These are phyloP conservation scores for Tagetes patula DNA, from an alignment of 129 eudicot species.

Conservation along the genomic window DNA sequence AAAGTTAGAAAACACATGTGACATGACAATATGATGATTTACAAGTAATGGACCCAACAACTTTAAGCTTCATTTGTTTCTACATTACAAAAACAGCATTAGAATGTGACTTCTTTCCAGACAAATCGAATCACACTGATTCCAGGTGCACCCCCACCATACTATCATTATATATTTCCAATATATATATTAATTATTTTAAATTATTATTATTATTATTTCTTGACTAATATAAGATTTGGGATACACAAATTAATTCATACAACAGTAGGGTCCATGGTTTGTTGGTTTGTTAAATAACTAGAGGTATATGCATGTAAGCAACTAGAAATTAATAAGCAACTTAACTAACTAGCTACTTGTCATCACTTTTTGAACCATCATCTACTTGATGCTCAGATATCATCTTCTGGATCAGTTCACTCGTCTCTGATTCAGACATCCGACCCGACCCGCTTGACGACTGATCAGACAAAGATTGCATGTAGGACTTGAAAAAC, in stretches of 20 bases:
- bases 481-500: constrained; percentile 60
- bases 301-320: neutral
- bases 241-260: neutral
- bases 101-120: constrained; percentile 26
- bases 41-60: constrained; percentile 35
- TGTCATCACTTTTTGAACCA: constrained; percentile 33
- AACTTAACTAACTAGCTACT: neutral
- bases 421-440: constrained; percentile 57
- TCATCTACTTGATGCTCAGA: constrained; percentile 35
- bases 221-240: neutral
- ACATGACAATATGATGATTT: constrained; percentile 3
- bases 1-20: constrained; percentile 17
- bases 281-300: neutral
- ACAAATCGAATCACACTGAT: constrained; percentile 33
- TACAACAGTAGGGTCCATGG: neutral
- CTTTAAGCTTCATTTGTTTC: constrained; percentile 39
- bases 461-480: constrained; percentile 35
- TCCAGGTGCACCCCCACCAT: constrained; percentile 27
- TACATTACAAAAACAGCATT: constrained; percentile 24
- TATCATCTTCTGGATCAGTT: constrained; percentile 67
- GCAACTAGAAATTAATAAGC: neutral
- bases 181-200: neutral
- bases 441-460: constrained; percentile 40
- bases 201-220: neutral
- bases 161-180: neutral